phyloP scores from a whole-genome alignment of 2,329 filamentous ascomycete genomes.

The Pestalotiopsis sp. region DNA sequence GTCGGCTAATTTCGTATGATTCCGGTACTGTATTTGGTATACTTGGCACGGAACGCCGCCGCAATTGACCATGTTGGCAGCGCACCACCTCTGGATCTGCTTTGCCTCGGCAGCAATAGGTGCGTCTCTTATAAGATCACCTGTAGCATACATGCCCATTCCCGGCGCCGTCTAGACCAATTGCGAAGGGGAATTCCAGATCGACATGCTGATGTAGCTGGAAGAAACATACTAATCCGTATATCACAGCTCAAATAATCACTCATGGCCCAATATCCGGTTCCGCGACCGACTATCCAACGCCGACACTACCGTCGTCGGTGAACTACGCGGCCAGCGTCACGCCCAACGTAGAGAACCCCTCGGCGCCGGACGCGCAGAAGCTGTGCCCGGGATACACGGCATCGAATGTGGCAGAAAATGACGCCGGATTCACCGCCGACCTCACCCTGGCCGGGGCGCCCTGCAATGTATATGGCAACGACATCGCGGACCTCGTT shows the following conservation, averaged over 20 bases:
- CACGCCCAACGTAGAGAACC: conserved; percentile 67
- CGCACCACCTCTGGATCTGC: not conserved
- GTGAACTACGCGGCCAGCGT: conserved; percentile 27
- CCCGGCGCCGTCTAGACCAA: not conserved
- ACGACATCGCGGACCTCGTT: conserved; percentile 68
- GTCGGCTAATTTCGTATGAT: not conserved
- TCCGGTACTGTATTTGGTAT: not conserved
- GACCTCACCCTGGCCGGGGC: conserved; percentile 70
- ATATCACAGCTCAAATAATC: not conserved
- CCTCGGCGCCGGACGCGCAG: conserved; percentile 65
- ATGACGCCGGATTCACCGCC: conserved; percentile 63
- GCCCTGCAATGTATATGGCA: conserved; percentile 78
- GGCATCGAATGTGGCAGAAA: conserved; percentile 61
- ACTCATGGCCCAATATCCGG: not conserved
- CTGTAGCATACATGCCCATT: not conserved
- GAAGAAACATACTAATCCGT: not conserved
- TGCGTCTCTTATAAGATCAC: not conserved
- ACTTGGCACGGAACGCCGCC: not conserved
- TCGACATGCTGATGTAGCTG: not conserved
- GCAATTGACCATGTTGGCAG: not conserved
- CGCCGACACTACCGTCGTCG: not conserved
- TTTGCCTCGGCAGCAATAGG: not conserved
- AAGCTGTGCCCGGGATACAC: conserved; percentile 69
- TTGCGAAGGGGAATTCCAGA: not conserved
- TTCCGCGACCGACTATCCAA: not conserved